These are phyloP conservation scores for Phytophthora agathidicida DNA, from an alignment of 352 stramenopile genomes.

Conservation along the genomic window DNA sequence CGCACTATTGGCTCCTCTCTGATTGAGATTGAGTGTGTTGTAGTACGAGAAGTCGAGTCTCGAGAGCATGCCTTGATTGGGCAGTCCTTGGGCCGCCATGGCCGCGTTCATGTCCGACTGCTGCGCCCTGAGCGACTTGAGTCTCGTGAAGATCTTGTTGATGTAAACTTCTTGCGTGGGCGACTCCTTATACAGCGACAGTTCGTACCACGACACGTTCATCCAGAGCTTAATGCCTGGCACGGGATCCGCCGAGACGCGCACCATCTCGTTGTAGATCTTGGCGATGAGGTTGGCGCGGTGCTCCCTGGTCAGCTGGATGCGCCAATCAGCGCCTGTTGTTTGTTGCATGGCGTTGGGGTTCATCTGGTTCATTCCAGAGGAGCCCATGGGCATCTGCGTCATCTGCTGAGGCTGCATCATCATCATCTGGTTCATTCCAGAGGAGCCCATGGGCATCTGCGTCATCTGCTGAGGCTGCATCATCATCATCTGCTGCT, in stretches of 20 bases:
- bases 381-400: constrained; percentile 21
- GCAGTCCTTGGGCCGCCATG: constrained; percentile 65
- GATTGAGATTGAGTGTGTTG: constrained; percentile 66
- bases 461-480: constrained; percentile 33
- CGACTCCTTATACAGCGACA: constrained; percentile 88
- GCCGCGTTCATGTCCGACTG: constrained; percentile 75
- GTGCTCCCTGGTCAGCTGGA: constrained; percentile 80
- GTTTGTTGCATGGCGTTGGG: constrained; percentile 21
- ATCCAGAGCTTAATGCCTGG: constrained; percentile 90
- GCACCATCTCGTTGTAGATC: constrained; percentile 89
- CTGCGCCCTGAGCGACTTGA: constrained; percentile 80
- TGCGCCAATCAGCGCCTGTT: constrained; percentile 64
- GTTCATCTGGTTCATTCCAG: constrained; percentile 39
- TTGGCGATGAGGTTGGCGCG: constrained; percentile 87
- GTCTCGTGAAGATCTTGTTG: constrained; percentile 88
- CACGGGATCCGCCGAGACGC: constrained; percentile 74
- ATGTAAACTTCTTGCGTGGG: constrained; percentile 89
- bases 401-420: constrained; percentile 44
- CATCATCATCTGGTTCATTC: constrained; percentile 57
- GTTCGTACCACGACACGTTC: constrained; percentile 88
- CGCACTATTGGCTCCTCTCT: constrained; percentile 30
- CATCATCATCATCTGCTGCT: constrained; percentile 68
- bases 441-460: constrained; percentile 21
- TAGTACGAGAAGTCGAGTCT: constrained; percentile 86
- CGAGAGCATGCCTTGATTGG: constrained; percentile 78